These are phyloP conservation scores for Phlebiopsis gigantea DNA, from an alignment of 768 basidiomycete genomes.

Conservation along the genomic window DNA sequence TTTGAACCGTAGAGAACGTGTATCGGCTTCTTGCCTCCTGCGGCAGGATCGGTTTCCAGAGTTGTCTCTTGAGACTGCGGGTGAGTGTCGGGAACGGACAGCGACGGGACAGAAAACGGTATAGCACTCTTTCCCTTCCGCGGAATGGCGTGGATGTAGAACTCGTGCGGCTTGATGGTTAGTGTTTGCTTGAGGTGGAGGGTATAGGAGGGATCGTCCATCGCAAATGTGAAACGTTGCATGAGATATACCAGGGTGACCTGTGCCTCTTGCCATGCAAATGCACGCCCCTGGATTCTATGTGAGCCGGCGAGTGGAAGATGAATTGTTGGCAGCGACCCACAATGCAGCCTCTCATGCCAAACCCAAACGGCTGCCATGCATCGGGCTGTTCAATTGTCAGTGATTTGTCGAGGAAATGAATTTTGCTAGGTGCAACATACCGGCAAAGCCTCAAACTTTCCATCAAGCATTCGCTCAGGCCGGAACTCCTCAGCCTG, in stretches of 20 bases:
- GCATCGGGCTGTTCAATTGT: constrained; percentile 29
- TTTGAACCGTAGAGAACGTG: constrained; percentile 41
- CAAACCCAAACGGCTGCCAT: constrained; percentile 36
- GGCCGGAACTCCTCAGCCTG: constrained; percentile 37
- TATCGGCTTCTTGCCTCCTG: constrained; percentile 22
- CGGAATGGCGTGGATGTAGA: constrained; percentile 33
- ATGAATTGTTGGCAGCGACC: background rate
- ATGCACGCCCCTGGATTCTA: constrained; percentile 32
- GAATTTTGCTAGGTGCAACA: background rate
- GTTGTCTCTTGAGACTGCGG: background rate
- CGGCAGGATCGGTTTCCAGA: background rate
- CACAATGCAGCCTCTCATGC: constrained; percentile 23
- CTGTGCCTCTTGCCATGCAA: constrained; percentile 44
- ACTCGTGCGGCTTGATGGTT: constrained; percentile 42
- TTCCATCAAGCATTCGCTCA: constrained; percentile 44
- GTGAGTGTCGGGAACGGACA: background rate
- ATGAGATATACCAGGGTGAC: constrained; percentile 36
- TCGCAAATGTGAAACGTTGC: constrained; percentile 40
- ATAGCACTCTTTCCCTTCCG: background rate
- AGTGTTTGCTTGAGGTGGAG: constrained; percentile 39
- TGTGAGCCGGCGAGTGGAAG: background rate
- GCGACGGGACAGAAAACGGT: constrained; percentile 11
- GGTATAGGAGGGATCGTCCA: constrained; percentile 38
- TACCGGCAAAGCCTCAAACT: constrained; percentile 42
- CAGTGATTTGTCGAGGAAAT: background rate